Evolutionary conservation across 148 eudicot genomes (phyloP).

Genomic region (Nyssa sinensis): DNA sequence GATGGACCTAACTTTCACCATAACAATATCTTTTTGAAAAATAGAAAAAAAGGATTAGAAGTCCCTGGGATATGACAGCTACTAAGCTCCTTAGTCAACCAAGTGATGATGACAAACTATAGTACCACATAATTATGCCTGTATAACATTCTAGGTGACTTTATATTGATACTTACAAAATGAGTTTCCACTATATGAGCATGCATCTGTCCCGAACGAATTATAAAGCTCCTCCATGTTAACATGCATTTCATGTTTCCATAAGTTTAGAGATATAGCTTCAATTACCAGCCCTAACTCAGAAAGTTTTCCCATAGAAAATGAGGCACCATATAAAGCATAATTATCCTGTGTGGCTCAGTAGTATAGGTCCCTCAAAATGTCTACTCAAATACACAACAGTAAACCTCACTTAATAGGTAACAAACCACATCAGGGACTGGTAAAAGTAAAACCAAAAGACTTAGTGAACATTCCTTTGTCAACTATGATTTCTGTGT

Average conservation of each 20-base stretch:
- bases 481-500: background rate
- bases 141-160: background rate
- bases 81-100: background rate
- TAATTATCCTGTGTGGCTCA: background rate
- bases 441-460: too few relatives aligned
- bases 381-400: background rate
- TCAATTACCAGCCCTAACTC: too few relatives aligned
- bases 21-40: too few relatives aligned
- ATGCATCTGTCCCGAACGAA: background rate
- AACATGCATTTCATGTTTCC: too few relatives aligned
- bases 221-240: too few relatives aligned
- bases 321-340: background rate
- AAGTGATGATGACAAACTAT: too few relatives aligned
- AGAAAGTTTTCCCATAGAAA: too few relatives aligned
- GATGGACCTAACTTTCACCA: background rate
- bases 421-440: background rate
- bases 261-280: too few relatives aligned
- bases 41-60: background rate
- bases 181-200: background rate
- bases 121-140: too few relatives aligned
- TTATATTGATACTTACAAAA: background rate
- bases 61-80: background rate
- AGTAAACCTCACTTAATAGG: background rate
- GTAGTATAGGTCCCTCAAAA: background rate
- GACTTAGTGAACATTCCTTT: too few relatives aligned